phyloP scores from a whole-genome alignment of 129 eudicot genomes.

The Flaveria trinervia region DNA sequence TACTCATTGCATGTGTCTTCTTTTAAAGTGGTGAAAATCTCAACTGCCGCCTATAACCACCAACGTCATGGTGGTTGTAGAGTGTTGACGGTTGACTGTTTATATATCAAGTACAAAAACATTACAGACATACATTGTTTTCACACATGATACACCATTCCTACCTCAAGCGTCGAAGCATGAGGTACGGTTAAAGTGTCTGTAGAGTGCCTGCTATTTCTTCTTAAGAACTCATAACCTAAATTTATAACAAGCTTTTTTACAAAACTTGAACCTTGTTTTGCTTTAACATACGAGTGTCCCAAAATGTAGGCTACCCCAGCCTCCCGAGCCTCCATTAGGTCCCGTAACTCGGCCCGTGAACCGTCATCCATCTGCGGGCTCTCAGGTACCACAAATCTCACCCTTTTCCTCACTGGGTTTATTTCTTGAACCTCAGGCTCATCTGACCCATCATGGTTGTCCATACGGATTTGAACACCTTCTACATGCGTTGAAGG shows the following conservation, averaged over 20 bases:
- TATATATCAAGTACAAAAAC: conserved; percentile 26
- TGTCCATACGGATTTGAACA: conserved; percentile 31
- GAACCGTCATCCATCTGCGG: conserved; percentile 53
- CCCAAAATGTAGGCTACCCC: conserved; percentile 90
- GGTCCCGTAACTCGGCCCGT: conserved; percentile 57
- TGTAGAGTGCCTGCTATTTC: conserved; percentile 60
- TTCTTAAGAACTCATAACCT: conserved; percentile 79
- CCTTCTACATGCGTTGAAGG: conserved; percentile 57
- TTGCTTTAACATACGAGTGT: conserved; percentile 79
- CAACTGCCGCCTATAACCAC: not conserved
- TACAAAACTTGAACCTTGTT: conserved; percentile 63
- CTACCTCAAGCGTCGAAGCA: conserved; percentile 92
- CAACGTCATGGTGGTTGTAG: conserved; percentile 5
- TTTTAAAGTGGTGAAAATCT: not conserved
- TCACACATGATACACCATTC: conserved; percentile 83
- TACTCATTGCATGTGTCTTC: conserved; percentile 17
- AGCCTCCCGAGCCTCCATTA: conserved; percentile 87
- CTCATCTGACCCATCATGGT: conserved; percentile 6
- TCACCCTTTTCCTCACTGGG: conserved; percentile 61
- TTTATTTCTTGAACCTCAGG: conserved; percentile 39
- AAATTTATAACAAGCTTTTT: conserved; percentile 65
- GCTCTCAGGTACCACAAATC: conserved; percentile 80
- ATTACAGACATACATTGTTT: conserved; percentile 27
- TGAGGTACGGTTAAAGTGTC: conserved; percentile 67
- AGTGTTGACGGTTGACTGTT: not conserved